Base-by-base conservation (phyloP, 768 basidiomycete species). In the Mycena vulgaris region DNA sequence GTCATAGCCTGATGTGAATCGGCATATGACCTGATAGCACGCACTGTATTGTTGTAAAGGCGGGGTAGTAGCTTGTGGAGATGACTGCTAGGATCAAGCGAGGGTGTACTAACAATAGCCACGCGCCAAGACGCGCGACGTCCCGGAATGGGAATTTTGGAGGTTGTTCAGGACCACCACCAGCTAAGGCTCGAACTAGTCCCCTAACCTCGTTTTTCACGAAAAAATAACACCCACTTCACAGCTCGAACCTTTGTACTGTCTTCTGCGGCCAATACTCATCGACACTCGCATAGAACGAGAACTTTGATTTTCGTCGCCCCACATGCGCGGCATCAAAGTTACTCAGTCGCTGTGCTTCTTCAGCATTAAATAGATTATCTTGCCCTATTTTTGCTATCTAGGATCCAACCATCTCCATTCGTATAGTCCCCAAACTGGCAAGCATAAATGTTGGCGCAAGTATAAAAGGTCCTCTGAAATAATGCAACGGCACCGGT, bases 401-500 rank as follows among this genome's bases (percentile, higher is more conserved):
- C 48, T 49, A 10, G 16, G 17, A 2, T 30, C 16, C 10, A 51
- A 2, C 13, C 27, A 14, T 30, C 4, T 30, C 16, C 10, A 51
- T 14, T 27, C 27, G 28, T 30, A 5, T 17, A 14, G 13, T 52
- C 51, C 30, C 3, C 30, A 31, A 52, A 31, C 51, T 28, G 51
- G 51, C 30, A 31, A 52, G 2, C 17, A 19, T 33, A 17, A n/a
- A 33, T 21, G 28, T 5, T 27, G 17, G 39, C 35, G 35, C 35
- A 57, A 25, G 65, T 67, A 67, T 67, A 67, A 67, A 65, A 49
- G 37, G 35, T 10, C 35, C 40, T 40, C 13, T 23, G 39, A n/a
- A 48, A 25, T 33, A 21, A 13, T 3, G 13, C 30, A 56, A 60
- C 45, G 47, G 30, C 58, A 57, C 53, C 61, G 37, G 53, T 63